Evolutionary conservation across 371 early-diverging fungal genomes (phyloP).

Genomic region (Syncephalastrum racemosum): DNA sequence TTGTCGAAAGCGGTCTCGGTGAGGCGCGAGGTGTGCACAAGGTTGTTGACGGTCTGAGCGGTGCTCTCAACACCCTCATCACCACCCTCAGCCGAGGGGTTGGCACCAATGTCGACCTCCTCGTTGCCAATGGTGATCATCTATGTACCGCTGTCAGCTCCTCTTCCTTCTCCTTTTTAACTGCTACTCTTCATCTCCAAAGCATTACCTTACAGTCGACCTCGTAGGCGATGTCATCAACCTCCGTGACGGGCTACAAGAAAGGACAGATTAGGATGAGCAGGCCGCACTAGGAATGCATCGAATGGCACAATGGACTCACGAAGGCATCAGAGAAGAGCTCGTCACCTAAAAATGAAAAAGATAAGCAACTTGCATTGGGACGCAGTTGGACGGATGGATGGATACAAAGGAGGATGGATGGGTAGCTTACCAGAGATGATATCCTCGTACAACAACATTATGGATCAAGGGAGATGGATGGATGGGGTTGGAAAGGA

Average conservation of each 20-base stretch:
- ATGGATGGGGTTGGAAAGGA: slow-evolving; percentile 37
- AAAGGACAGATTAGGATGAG: not conserved
- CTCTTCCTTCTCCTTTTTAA: not conserved
- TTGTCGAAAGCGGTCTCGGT: slow-evolving; percentile 81
- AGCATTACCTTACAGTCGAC: slow-evolving; percentile 71
- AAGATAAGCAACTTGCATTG: slow-evolving; percentile 1
- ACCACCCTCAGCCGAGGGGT: slow-evolving; percentile 89
- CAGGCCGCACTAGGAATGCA: not conserved
- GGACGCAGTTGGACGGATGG: no score
- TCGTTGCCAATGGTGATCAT: slow-evolving; percentile 68
- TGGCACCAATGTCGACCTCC: slow-evolving; percentile 91
- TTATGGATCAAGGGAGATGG: slow-evolving; percentile 25
- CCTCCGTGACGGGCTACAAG: slow-evolving; percentile 54
- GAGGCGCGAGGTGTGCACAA: slow-evolving; percentile 83
- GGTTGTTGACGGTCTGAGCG: slow-evolving; percentile 77
- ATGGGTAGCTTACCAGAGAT: slow-evolving; percentile 31
- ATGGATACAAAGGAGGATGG: not conserved
- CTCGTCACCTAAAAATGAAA: slow-evolving; percentile 72
- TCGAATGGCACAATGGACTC: slow-evolving; percentile 10
- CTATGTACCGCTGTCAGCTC: slow-evolving; percentile 8
- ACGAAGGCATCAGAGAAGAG: slow-evolving; percentile 89
- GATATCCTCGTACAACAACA: slow-evolving; percentile 52
- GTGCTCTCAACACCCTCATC: slow-evolving; percentile 67
- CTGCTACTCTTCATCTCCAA: not conserved
- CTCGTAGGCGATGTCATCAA: slow-evolving; percentile 74